A percentile compares a stretch with the other conserved stretches of the same genome.
Conservation (phyloP, 139 green algal species). For the Diplosphaera chodatii region DNA sequence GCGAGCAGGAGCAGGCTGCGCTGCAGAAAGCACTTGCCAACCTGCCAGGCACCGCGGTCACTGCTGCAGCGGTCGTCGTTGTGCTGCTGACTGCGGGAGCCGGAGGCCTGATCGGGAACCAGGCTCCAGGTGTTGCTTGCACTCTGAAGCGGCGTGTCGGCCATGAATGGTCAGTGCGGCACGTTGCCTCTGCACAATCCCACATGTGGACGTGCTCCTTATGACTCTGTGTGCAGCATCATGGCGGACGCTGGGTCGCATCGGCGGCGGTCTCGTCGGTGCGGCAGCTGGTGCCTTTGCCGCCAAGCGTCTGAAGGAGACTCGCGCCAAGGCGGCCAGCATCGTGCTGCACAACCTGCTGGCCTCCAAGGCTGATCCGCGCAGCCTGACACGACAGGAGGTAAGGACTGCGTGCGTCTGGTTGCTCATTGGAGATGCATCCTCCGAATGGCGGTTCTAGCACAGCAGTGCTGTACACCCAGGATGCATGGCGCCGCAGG, state of each 20-base stretch:
- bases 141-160: no score
- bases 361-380: constrained; percentile 50
- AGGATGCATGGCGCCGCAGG: background rate
- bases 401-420: constrained; percentile 10
- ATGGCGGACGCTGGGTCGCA: constrained; percentile 28
- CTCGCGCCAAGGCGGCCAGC: constrained; percentile 51
- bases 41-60: constrained; percentile 53
- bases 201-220: background rate
- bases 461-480: no score
- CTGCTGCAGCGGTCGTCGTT: constrained; percentile 41
- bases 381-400: constrained; percentile 39
- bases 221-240: constrained; percentile 22
- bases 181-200: no score
- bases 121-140: constrained; percentile 29
- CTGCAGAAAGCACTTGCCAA: constrained; percentile 44
- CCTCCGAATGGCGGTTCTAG: no score
- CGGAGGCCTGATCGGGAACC: constrained; percentile 27
- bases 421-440: no score
- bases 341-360: constrained; percentile 74
- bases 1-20: constrained; percentile 40
- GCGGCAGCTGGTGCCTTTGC: constrained; percentile 36
- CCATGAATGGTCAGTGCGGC: no score
- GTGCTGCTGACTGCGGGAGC: constrained; percentile 32
- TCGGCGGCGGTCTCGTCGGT: constrained; percentile 27
- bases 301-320: constrained; percentile 40